Evolutionary conservation across 1,139 yeast species (phyloP), one percentile per base, ranked within the genome.

Genomic region (Insectozyma bohioensis): DNA sequence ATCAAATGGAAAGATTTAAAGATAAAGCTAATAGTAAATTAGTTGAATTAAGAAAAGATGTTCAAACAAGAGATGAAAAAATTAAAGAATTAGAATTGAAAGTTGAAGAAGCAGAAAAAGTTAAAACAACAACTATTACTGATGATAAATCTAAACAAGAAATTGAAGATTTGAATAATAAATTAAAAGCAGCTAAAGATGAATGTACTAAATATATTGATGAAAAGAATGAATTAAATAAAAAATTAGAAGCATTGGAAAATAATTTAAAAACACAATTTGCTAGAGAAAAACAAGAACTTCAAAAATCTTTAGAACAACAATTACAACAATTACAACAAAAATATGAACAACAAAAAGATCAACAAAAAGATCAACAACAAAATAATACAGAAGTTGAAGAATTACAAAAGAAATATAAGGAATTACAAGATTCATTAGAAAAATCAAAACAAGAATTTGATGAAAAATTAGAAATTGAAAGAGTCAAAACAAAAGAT

Each of bases 381-480:
- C 31, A 17, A 7, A 24, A 28, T 14, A 39, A 42, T 16, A n/a
- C n/a, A n/a, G n/a, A n/a, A n/a, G n/a, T n/a, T n/a, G 35, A 47
- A 24, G 46, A 49, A 12, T 28, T 46, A 20, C 40, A 51, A 29
- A 23, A 28, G 28, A 51, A 48, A 22, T 40, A 40, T 15, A 43
- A 45, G 5, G 49, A 50, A 12, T 46, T 59, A 19, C 50, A 54
- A 31, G 38, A 45, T 13, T 31, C 51, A 10, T 39, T 56, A 12
- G 48, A 51, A 13, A 36, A 40, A 8, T 44, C 43, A 5, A 55
- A 50, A 29, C 35, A 40, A 1, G 43, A 38, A 13, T 60, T 63
- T 34, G 53, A 53, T 16, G 39, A 47, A 18, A 58, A 56, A 35
- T 46, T 69, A 33, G 61, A 57, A 15, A 52, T 51, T 8, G 72